Evolutionary conservation across 345 rosid species (phyloP).

Genomic region (Rhodamnia rubescens): DNA sequence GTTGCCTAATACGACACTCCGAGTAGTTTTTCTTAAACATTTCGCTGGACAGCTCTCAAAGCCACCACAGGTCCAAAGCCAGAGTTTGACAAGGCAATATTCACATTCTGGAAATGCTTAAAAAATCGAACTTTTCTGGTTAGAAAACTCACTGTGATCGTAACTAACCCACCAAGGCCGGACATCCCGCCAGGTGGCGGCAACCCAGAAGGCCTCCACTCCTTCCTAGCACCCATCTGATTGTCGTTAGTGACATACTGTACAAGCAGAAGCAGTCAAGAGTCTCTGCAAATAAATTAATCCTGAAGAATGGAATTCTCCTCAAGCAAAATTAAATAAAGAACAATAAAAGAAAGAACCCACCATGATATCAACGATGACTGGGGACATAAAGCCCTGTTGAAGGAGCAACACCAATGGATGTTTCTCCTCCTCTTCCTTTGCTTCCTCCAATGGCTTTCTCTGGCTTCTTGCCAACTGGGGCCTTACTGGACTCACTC

Average conservation of each 20-base stretch:
- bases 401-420: not conserved
- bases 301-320: not conserved
- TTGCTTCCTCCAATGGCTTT: conserved; percentile 8
- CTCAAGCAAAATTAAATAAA: not conserved
- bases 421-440: conserved; percentile 5
- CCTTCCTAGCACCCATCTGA: not conserved
- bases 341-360: not conserved
- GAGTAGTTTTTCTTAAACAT: not conserved
- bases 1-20: not conserved
- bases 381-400: not conserved
- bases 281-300: conserved; percentile 13
- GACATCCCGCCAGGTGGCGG: conserved; percentile 53
- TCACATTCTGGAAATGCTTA: not conserved
- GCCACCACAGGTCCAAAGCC: not conserved
- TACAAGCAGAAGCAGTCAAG: conserved; percentile 33
- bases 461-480: conserved; percentile 34
- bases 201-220: conserved; percentile 9
- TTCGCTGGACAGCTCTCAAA: not conserved
- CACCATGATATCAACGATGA: conserved; percentile 5
- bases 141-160: not conserved
- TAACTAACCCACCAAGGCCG: conserved; percentile 3
- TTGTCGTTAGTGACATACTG: conserved; percentile 9
- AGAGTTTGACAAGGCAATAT: not conserved
- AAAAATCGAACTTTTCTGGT: not conserved
- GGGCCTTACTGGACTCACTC: conserved; percentile 34